Evolutionary conservation across 2,329 filamentous ascomycete genomes (phyloP), one percentile per base, ranked within the genome.

Genomic region (Sporothrix globosa): DNA sequence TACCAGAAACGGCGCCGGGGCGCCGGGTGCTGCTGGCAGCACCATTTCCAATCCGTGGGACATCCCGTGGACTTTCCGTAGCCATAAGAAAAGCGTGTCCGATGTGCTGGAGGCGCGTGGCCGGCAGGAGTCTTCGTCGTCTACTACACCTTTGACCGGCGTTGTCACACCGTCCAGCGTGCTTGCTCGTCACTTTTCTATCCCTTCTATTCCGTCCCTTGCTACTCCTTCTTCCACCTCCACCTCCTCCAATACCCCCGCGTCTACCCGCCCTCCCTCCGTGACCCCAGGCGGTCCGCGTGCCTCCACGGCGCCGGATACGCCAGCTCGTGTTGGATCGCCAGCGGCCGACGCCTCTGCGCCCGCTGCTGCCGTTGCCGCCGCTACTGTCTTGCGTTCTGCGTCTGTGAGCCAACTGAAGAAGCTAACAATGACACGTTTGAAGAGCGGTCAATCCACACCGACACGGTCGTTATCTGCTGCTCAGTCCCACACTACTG

Each of bases 371-470:
- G 54, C 72, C 30, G 67, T 48, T 34, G 46, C 71, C 44, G 53
- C 69, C 73, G 74, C 74, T 79, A 75, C 80, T 78, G 75, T 79
- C 77, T 79, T 80, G 74, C 77, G 81, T 79, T 90, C 87, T 81
- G 86, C 87, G 80, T 88, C 89, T 79, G 83, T 88, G 84, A 85
- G 87, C 81, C 86, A 87, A 83, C 86, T 91, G 81, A 91, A 88
- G 85, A 91, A 90, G 92, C 94, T 97, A 93, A 97, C 93, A 86
- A 88, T 88, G 86, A 84, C 84, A 82, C 84, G 84, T 81, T 84
- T 88, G 85, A 97, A 97, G 94, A 97, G 93, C 84, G 96, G 92
- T 76, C 92, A 93, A 75, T 90, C 93, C 72, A 94, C 95, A 75
- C 96, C 95, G 70, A 95, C 93, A 74, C 90, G 95, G 82, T 92